Evolutionary conservation across 306 rosid genomes (phyloP), one percentile per base, ranked within the genome.

Genomic region (Leucaena leucocephala): DNA sequence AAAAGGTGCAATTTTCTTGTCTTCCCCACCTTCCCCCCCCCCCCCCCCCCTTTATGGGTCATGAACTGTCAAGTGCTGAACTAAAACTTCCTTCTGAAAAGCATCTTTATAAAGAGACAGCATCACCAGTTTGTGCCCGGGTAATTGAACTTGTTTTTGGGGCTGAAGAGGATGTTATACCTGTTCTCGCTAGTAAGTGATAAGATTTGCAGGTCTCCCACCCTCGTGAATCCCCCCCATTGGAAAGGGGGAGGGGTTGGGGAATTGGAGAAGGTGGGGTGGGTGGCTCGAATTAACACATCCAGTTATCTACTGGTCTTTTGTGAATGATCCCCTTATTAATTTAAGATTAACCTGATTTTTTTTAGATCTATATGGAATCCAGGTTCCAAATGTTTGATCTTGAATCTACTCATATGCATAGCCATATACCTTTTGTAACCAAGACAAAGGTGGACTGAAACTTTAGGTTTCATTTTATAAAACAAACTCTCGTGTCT

Each of bases 61-160:
- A 5, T 52, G 7, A 40, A 59, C 19, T 61, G 40, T 39, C 43
- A 50, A 6, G 8, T 22, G 38, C 73, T 54, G 45, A 71, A 72
- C 55, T 46, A 0, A 35, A 27, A 63, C 7, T 33, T 34, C 38
- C n/a, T 12, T 62, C 7, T 11, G 16, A 4, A 2, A 17, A 19
- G 33, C 21, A 39, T 39, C 33, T 38, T 13, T 46, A 27, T 21
- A 21, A 10, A 16, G 52, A 48, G 40, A 48, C 50, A 15, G 76
- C 46, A 57, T 72, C 52, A 14, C 44, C 12, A 55, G n/a, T 75
- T 38, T 35, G 39, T 61, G 75, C 13, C 67, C 19, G n/a, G 49
- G 19, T 63, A 49, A 46, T 12, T 46, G 5, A 27, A 27, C 27
- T 13, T 48, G 14, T 50, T 16, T 52, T 14, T 16, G 27, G 58